These are phyloP conservation scores for Stephanocyclus meneghinianus DNA, from an alignment of 352 stramenopile species.

Conservation along the genomic window DNA sequence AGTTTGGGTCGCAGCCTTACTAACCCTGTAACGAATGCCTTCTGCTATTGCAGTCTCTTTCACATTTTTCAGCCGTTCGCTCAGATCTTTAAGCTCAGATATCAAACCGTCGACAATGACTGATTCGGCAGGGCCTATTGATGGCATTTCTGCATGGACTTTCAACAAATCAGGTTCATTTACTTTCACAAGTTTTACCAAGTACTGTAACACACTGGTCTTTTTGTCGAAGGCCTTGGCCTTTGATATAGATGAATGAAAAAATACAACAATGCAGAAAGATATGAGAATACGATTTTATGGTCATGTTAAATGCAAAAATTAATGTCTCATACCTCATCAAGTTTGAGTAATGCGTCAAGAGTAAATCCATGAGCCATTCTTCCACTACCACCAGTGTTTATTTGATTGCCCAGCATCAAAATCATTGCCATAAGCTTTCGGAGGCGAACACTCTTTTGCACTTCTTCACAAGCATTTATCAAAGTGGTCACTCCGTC, in stretches of 20 bases:
- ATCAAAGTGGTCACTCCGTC: conserved; percentile 84
- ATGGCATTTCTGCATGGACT: conserved; percentile 89
- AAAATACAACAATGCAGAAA: not conserved
- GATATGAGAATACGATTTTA: not conserved
- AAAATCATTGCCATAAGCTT: conserved; percentile 95
- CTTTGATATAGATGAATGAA: conserved; percentile 32
- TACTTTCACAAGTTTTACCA: conserved; percentile 93
- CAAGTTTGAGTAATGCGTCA: conserved; percentile 91
- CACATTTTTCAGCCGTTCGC: conserved; percentile 68
- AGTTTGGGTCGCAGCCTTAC: conserved; percentile 36
- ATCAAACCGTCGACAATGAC: conserved; percentile 72
- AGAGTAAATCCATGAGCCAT: conserved; percentile 93
- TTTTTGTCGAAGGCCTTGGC: conserved; percentile 92
- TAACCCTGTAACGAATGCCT: conserved; percentile 56
- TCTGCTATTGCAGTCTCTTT: conserved; percentile 68
- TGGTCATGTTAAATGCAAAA: not conserved
- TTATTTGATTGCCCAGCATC: conserved; percentile 95
- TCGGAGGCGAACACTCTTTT: conserved; percentile 89
- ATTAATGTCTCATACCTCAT: conserved; percentile 64
- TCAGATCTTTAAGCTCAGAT: conserved; percentile 74
- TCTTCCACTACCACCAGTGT: conserved; percentile 86
- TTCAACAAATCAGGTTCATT: conserved; percentile 91
- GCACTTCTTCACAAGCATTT: conserved; percentile 91
- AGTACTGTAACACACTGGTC: conserved; percentile 96
- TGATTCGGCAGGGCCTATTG: conserved; percentile 86